A percentile compares a stretch with the other conserved stretches of the same genome.
Evolutionary conservation across 805 yeast species (phyloP).

Genomic region (Ogataea paraovalis): DNA sequence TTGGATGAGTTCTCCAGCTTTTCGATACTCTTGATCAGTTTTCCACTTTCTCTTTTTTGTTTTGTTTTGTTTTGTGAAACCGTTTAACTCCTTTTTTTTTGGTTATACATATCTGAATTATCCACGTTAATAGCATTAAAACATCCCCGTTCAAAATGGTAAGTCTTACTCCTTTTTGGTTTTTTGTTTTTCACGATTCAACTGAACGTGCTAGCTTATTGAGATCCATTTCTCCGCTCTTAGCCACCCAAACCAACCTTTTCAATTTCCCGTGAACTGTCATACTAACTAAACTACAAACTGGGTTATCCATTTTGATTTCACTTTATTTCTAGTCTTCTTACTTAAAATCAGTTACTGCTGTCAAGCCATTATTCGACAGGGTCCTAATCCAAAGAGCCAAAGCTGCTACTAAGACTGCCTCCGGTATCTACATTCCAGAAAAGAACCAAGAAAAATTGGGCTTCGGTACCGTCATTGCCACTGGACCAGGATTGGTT

Average conservation of each 20-base stretch:
- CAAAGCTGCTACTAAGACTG: slow-evolving; percentile 88
- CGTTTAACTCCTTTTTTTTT: too few relatives aligned
- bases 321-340: slow-evolving; percentile 2
- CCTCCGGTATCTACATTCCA: slow-evolving; percentile 90
- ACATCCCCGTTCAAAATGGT: too few relatives aligned
- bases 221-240: too few relatives aligned
- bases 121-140: too few relatives aligned
- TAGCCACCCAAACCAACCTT: too few relatives aligned
- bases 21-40: background rate
- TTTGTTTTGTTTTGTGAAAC: too few relatives aligned
- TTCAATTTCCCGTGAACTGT: background rate
- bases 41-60: too few relatives aligned
- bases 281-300: background rate
- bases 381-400: slow-evolving; percentile 94
- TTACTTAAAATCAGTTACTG: slow-evolving; percentile 2
- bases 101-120: too few relatives aligned
- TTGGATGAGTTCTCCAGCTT: background rate
- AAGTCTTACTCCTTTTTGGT: too few relatives aligned
- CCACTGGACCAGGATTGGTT: slow-evolving; percentile 91
- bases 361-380: slow-evolving; percentile 89
- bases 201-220: too few relatives aligned
- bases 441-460: slow-evolving; percentile 94
- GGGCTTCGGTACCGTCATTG: slow-evolving; percentile 86
- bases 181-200: too few relatives aligned
- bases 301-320: too few relatives aligned